phyloP scores from a whole-genome alignment of 371 early-diverging fungal genomes.

The Mortierella sp. region DNA sequence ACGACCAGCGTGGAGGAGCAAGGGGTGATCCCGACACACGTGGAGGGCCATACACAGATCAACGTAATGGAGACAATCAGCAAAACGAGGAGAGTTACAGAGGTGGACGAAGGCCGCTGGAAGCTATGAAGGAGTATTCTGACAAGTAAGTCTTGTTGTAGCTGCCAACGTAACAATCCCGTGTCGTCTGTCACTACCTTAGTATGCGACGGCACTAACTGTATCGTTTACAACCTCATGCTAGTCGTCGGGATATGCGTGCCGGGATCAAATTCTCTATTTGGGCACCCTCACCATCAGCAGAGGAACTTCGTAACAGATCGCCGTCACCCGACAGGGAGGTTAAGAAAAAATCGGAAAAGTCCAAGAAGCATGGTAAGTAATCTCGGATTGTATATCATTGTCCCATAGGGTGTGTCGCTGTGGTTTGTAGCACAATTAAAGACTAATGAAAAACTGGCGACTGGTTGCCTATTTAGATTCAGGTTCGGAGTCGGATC shows the following conservation, averaged over 20 bases:
- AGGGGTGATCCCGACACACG: neutral
- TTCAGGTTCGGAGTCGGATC: conserved; percentile 24
- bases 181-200: neutral
- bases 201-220: neutral
- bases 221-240: neutral
- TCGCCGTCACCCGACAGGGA: conserved; percentile 53
- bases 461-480: neutral
- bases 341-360: conserved; percentile 53
- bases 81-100: conserved; percentile 25
- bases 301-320: conserved; percentile 57
- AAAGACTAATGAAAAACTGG: neutral
- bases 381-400: neutral
- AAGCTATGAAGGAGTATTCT: conserved; percentile 28
- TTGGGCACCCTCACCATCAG: conserved; percentile 81
- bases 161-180: neutral
- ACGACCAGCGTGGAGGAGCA: neutral
- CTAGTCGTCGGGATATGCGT: conserved; percentile 60
- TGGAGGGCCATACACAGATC: neutral
- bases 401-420: neutral
- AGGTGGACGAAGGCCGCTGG: conserved; percentile 44
- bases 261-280: conserved; percentile 67
- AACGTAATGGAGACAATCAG: conserved; percentile 15
- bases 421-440: neutral
- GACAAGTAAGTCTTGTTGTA: conserved; percentile 31
- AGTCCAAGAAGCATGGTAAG: conserved; percentile 28